These are phyloP conservation scores for Cercospora beticola DNA, from an alignment of 2,329 filamentous ascomycete genomes.

Conservation along the genomic window DNA sequence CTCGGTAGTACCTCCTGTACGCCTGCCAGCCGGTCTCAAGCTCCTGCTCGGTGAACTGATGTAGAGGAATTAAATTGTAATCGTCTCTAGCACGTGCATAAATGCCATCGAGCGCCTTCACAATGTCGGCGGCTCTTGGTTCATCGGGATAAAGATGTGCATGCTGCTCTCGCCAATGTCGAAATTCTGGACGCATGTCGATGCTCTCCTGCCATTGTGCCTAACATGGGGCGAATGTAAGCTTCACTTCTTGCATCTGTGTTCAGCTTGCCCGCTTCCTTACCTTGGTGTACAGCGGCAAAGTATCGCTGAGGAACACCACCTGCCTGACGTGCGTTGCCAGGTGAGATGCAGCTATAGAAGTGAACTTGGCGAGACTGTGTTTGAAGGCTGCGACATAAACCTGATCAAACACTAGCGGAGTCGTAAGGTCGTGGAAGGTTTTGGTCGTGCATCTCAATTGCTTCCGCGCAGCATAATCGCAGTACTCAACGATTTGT, in stretches of 20 bases:
- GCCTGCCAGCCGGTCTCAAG: background rate
- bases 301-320: background rate
- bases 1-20: background rate
- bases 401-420: background rate
- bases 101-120: too few species aligned
- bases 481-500: background rate
- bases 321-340: background rate
- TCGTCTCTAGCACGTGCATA: background rate
- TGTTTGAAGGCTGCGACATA: background rate
- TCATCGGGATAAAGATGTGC: background rate
- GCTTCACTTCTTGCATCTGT: background rate
- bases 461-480: background rate
- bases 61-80: background rate
- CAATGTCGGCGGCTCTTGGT: background rate
- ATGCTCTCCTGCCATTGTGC: background rate
- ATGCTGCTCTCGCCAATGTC: background rate
- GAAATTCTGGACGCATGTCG: background rate
- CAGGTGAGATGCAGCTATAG: background rate
- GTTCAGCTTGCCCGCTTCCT: background rate
- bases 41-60: background rate
- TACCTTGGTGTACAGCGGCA: background rate
- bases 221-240: background rate
- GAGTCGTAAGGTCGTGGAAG: background rate
- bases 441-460: background rate
- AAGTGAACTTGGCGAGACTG: background rate